These are phyloP conservation scores for Cercospora zeae-maydis DNA, from an alignment of 2,329 filamentous ascomycete genomes.

Conservation along the genomic window DNA sequence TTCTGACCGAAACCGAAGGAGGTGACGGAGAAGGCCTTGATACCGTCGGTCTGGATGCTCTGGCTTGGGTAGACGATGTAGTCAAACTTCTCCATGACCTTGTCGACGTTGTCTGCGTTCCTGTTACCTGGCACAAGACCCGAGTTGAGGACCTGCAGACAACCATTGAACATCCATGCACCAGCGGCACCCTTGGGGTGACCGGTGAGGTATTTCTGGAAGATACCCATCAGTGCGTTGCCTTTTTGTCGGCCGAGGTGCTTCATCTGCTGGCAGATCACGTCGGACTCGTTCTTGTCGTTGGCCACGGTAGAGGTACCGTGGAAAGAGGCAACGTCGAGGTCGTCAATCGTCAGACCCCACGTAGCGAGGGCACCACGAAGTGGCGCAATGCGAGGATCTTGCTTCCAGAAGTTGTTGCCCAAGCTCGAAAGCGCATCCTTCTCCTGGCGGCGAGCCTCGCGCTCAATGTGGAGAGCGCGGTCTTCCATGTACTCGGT, in stretches of 20 bases:
- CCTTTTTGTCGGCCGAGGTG: conserved; percentile 95
- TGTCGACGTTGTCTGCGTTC: conserved; percentile 96
- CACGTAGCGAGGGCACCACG: conserved; percentile 95
- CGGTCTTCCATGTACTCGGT: conserved; percentile 83
- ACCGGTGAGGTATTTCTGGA: conserved; percentile 98
- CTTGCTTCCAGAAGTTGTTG: conserved; percentile 99
- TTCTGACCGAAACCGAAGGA: conserved; percentile 99
- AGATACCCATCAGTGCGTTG: conserved; percentile 92
- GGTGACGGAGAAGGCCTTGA: conserved; percentile 98
- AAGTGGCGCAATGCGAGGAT: conserved; percentile 87
- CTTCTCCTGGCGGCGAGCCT: conserved; percentile 86
- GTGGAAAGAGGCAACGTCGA: conserved; percentile 95
- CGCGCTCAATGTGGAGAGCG: conserved; percentile 77
- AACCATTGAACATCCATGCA: conserved; percentile 99
- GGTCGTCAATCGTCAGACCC: conserved; percentile 95
- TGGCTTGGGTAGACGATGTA: conserved; percentile 96
- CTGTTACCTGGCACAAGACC: conserved; percentile 95
- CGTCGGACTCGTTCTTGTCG: conserved; percentile 98
- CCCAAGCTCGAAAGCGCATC: conserved; percentile 88
- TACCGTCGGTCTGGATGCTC: conserved; percentile 91
- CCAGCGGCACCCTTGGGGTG: conserved; percentile 98
- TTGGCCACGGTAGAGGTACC: conserved; percentile 98
- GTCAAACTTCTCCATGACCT: conserved; percentile 95
- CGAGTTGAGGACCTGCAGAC: conserved; percentile 88
- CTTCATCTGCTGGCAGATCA: conserved; percentile 91